Evolutionary conservation across 2,329 filamentous ascomycete species (phyloP).

Genomic region (Lachnellula occidentalis): DNA sequence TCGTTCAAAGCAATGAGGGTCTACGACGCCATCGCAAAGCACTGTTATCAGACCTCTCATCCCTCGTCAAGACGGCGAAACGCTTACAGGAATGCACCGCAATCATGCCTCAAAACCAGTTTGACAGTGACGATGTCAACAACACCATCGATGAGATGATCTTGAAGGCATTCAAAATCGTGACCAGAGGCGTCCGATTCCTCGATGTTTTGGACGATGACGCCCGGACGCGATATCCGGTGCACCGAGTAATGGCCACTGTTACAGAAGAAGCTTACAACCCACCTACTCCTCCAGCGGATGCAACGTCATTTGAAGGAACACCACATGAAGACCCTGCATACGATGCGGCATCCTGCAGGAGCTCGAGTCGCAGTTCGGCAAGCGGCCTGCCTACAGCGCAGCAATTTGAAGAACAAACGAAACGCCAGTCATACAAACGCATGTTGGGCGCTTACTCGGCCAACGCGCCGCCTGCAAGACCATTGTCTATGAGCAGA

Average conservation of each 20-base stretch:
- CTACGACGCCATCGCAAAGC: conserved; percentile 80
- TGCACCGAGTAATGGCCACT: conserved; percentile 56
- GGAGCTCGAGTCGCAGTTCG: conserved; percentile 28
- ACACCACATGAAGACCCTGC: conserved; percentile 40
- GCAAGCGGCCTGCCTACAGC: conserved; percentile 24
- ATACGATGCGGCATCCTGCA: conserved; percentile 28
- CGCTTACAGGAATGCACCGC: conserved; percentile 66
- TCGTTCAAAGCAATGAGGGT: conserved; percentile 69
- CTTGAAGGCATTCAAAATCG: conserved; percentile 86
- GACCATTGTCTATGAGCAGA: conserved; percentile 23
- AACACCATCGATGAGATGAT: conserved; percentile 89
- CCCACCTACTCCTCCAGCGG: conserved; percentile 59
- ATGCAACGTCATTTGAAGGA: conserved; percentile 43
- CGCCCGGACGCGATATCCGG: conserved; percentile 41
- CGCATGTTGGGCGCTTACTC: conserved; percentile 22
- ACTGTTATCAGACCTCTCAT: conserved; percentile 81
- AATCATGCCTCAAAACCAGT: conserved; percentile 31
- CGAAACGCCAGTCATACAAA: conserved; percentile 27
- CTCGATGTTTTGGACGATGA: conserved; percentile 77
- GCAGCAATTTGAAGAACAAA: conserved; percentile 26
- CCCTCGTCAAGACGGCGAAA: conserved; percentile 84
- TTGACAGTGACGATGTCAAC: conserved; percentile 55
- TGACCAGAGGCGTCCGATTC: conserved; percentile 86
- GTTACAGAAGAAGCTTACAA: conserved; percentile 53
- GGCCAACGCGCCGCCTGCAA: conserved; percentile 16